Evolutionary conservation across 495 filamentous ascomycete species (phyloP).

Genomic region (Massariosphaeria phaeospora): DNA sequence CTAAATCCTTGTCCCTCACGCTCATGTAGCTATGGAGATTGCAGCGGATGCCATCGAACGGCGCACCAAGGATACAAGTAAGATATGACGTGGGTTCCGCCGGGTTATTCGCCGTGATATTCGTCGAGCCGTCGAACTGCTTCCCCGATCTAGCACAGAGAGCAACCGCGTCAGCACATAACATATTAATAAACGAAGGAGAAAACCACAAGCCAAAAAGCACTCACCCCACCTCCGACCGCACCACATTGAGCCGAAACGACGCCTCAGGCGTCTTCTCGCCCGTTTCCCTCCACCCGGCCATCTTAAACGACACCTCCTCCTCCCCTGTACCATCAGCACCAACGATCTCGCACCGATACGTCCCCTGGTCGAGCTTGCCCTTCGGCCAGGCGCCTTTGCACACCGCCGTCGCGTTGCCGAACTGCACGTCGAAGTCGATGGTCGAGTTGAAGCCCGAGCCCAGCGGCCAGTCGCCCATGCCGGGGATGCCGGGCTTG

Average conservation of each 20-base stretch:
- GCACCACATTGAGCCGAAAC: neutral
- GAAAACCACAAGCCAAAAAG: neutral
- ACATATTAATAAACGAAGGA: neutral
- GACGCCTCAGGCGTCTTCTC: no score
- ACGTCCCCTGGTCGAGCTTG: neutral
- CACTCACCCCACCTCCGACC: neutral
- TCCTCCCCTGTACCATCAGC: neutral
- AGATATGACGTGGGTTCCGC: neutral
- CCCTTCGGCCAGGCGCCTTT: neutral
- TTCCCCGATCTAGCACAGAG: neutral
- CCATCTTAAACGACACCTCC: neutral
- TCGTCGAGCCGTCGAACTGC: no score
- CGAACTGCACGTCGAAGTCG: neutral
- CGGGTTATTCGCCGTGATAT: neutral
- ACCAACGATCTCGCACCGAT: neutral
- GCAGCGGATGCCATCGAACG: constrained; percentile 14
- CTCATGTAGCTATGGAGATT: neutral
- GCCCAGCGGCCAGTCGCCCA: constrained; percentile 4
- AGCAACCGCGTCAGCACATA: neutral
- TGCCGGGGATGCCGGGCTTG: constrained; percentile 11
- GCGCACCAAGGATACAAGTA: constrained; percentile 8
- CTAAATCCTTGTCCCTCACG: neutral
- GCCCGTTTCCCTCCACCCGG: no score
- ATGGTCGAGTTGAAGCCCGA: constrained; percentile 8
- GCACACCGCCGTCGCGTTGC: neutral